A percentile compares a stretch with the other conserved stretches of the same genome.
These are phyloP conservation scores for Fusarium austroafricanum DNA, from an alignment of 2,329 filamentous ascomycete species.

Conservation along the genomic window DNA sequence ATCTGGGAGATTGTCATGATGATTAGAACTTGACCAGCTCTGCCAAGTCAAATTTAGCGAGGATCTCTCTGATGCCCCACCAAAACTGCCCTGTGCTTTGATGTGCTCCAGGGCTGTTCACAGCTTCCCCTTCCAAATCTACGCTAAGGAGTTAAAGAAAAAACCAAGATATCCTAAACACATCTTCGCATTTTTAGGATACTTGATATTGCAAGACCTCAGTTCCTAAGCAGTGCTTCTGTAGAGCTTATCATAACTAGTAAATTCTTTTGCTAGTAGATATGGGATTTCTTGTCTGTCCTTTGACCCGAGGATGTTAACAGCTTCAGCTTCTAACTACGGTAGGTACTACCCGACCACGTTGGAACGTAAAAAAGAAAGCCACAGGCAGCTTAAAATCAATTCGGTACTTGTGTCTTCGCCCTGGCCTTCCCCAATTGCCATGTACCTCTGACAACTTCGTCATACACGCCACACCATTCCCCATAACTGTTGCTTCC, in stretches of 20 bases:
- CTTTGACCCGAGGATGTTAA: neutral
- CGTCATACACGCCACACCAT: constrained; percentile 46
- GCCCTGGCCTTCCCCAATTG: neutral
- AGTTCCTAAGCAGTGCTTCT: no score
- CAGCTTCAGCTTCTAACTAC: neutral
- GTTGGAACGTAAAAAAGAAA: constrained; percentile 24
- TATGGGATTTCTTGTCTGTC: no score
- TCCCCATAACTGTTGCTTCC: constrained; percentile 38
- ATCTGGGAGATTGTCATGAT: neutral
- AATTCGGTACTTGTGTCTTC: neutral
- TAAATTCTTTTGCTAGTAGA: no score
- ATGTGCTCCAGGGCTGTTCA: constrained; percentile 27
- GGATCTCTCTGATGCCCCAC: constrained; percentile 6
- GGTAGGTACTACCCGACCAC: constrained; percentile 4
- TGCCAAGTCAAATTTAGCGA: constrained; percentile 6
- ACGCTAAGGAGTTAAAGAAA: no score
- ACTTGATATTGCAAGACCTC: no score
- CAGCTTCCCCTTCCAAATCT: neutral
- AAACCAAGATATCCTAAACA: no score
- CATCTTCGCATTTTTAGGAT: no score
- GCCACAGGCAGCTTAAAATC: neutral
- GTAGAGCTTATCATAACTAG: no score
- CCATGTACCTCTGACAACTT: constrained; percentile 27
- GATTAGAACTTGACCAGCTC: neutral
- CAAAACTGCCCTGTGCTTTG: constrained; percentile 24